These are phyloP conservation scores for Populus euphratica DNA, from an alignment of 345 rosid species.

Conservation along the genomic window DNA sequence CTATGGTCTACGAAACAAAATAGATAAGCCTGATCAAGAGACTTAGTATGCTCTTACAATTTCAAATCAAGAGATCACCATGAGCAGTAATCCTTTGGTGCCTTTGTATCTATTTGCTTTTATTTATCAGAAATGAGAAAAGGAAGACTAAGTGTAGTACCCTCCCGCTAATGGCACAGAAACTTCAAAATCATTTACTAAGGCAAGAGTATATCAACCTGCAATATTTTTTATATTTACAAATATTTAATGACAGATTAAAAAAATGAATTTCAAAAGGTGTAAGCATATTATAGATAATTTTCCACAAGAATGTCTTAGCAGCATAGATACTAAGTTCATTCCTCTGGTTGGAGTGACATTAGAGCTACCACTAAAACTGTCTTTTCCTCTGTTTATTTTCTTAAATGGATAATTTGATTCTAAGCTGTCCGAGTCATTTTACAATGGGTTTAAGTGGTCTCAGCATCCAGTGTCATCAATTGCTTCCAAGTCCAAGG, in stretches of 20 bases:
- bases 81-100: background rate
- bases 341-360: background rate
- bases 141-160: background rate
- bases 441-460: background rate
- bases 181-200: background rate
- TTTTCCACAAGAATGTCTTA: background rate
- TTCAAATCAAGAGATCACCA: background rate
- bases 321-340: background rate
- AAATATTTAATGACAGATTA: background rate
- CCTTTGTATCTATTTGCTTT: background rate
- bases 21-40: background rate
- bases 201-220: background rate
- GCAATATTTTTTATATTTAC: background rate
- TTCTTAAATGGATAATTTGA: background rate
- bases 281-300: background rate
- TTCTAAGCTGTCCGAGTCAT: background rate
- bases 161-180: background rate
- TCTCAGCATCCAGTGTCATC: background rate
- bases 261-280: background rate
- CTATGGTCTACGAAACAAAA: background rate
- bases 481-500: background rate
- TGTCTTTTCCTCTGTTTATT: background rate
- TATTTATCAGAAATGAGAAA: background rate
- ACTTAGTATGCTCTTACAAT: background rate
- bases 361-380: background rate